Evolutionary conservation across 2,329 filamentous ascomycete species (phyloP).

Genomic region (Didymella glomerata): DNA sequence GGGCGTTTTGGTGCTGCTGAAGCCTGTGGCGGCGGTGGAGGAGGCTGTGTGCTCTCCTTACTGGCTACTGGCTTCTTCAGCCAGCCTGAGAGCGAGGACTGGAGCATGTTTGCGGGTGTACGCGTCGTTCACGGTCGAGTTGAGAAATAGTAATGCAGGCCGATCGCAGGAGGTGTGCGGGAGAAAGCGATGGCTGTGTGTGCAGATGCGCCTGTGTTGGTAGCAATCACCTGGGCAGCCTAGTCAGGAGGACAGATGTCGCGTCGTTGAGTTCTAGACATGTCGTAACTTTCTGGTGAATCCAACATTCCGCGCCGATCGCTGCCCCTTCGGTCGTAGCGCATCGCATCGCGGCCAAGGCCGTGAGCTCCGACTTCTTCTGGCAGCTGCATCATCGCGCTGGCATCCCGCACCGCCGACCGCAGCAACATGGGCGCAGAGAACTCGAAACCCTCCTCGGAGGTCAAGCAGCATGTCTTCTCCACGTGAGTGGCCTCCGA

Average conservation of each 20-base stretch:
- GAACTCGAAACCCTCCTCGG: conserved; percentile 66
- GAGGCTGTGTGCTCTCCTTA: conserved; percentile 30
- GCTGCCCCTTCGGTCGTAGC: conserved; percentile 29
- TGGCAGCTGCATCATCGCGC: conserved; percentile 41
- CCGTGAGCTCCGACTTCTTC: conserved; percentile 41
- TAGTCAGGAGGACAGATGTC: conserved; percentile 17
- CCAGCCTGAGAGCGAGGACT: conserved; percentile 59
- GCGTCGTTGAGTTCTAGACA: conserved; percentile 26
- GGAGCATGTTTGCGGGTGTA: conserved; percentile 47
- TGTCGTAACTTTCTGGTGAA: conserved; percentile 28
- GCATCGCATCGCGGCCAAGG: conserved; percentile 36
- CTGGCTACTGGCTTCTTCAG: conserved; percentile 55
- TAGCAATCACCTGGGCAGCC: conserved; percentile 2
- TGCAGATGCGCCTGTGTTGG: not conserved
- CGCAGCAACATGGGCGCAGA: conserved; percentile 65
- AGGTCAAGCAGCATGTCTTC: conserved; percentile 68
- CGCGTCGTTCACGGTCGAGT: conserved; percentile 3
- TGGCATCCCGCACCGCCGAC: conserved; percentile 31
- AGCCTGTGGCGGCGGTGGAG: conserved; percentile 14
- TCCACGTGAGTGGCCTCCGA: conserved; percentile 59
- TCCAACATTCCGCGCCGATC: conserved; percentile 32
- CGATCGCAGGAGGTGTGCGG: too few species aligned
- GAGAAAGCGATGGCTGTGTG: not conserved
- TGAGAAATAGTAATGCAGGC: not conserved
- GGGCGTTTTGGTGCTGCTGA: conserved; percentile 20